These are phyloP conservation scores for Pistacia atlantica DNA, from an alignment of 345 rosid species.

Conservation along the genomic window DNA sequence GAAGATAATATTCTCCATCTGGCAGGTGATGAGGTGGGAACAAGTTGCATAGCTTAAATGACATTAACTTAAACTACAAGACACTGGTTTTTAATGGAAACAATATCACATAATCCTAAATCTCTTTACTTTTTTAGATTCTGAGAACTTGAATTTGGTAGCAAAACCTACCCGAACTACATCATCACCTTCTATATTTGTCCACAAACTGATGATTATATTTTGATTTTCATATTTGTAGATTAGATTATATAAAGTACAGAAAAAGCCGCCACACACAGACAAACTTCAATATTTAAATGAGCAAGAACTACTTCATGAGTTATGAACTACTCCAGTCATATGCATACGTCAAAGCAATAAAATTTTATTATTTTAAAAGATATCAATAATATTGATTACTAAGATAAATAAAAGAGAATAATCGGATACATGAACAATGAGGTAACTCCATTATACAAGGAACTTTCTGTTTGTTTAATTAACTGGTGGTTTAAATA, in stretches of 20 bases:
- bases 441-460: no score
- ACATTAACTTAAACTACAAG: not conserved
- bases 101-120: not conserved
- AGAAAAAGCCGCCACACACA: not conserved
- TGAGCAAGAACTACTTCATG: not conserved
- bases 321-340: not conserved
- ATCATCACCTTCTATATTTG: conserved; percentile 7
- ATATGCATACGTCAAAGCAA: no score
- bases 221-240: not conserved
- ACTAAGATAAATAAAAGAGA: no score
- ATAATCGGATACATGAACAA: no score
- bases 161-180: not conserved
- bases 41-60: not conserved
- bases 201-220: not conserved
- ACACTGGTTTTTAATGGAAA: not conserved
- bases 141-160: conserved; percentile 1
- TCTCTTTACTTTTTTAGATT: not conserved
- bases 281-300: not conserved
- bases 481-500: not conserved
- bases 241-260: conserved; percentile 15
- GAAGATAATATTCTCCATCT: conserved; percentile 13
- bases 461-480: no score
- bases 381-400: no score
- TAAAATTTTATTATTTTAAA: no score
- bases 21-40: conserved; percentile 10